A percentile compares a stretch with the other conserved stretches of the same genome.
phyloP scores from a whole-genome alignment of 257 asterid species.

The Paraleonurus japonicus region DNA sequence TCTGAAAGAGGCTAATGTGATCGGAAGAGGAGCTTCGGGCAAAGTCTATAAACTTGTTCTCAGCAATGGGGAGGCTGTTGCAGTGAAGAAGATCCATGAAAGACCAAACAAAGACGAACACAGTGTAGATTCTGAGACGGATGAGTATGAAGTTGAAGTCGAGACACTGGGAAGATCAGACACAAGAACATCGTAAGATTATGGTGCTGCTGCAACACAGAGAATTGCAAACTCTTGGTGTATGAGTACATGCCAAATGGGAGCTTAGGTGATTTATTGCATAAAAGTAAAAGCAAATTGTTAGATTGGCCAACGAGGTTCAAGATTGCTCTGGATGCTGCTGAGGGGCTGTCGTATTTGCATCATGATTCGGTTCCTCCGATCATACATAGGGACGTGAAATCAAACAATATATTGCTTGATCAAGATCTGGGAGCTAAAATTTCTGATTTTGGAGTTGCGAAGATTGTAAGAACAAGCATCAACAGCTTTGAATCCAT shows the following conservation, averaged over 20 bases:
- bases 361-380: conserved; percentile 89
- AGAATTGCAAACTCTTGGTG: conserved; percentile 60
- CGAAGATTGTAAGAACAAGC: conserved; percentile 43
- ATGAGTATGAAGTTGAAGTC: conserved; percentile 66
- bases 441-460: conserved; percentile 87
- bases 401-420: conserved; percentile 69
- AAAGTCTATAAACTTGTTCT: conserved; percentile 67
- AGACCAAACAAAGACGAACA: conserved; percentile 30
- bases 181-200: conserved; percentile 79
- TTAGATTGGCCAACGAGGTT: conserved; percentile 72
- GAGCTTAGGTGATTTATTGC: conserved; percentile 80
- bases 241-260: conserved; percentile 87
- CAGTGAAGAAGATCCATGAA: conserved; percentile 65
- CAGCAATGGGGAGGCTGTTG: conserved; percentile 69
- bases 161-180: conserved; percentile 68
- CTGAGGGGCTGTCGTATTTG: conserved; percentile 83
- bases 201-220: conserved; percentile 69
- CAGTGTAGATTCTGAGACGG: conserved; percentile 27
- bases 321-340: conserved; percentile 68
- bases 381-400: conserved; percentile 84
- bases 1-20: conserved; percentile 62
- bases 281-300: conserved; percentile 36
- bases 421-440: conserved; percentile 64
- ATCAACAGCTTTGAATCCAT: conserved; percentile 48
- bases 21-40: conserved; percentile 77